Conservation (phyloP, 1,284 basidiomycete genomes). For the Cryptococcus jaspeensis region DNA sequence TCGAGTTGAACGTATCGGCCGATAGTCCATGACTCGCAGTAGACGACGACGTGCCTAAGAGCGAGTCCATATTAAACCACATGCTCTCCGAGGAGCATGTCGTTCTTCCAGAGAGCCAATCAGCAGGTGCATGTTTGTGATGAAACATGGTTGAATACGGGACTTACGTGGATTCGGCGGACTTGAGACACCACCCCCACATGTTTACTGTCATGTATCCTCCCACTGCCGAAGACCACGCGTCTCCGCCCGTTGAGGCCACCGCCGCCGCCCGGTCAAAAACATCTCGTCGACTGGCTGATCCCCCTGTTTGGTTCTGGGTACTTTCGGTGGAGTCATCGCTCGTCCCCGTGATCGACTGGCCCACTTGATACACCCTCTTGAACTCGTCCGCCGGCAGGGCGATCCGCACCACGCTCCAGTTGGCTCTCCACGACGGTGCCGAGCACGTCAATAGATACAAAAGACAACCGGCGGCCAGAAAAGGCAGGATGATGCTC, state of each 20-base stretch:
- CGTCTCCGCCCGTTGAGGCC: not conserved
- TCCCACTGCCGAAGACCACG: not conserved
- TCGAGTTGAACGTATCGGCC: constrained; percentile 15
- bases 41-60: constrained; percentile 4
- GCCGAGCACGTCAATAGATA: constrained; percentile 20
- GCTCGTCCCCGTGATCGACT: not conserved
- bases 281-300: not conserved
- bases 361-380: constrained; percentile 3
- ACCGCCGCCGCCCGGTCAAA: not conserved
- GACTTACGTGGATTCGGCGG: constrained; percentile 8
- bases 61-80: constrained; percentile 21
- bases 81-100: constrained; percentile 19
- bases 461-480: constrained; percentile 12
- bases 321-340: not conserved
- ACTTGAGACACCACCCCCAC: constrained; percentile 33
- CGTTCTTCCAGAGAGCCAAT: constrained; percentile 3
- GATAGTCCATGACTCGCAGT: constrained; percentile 4
- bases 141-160: constrained; percentile 3
- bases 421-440: constrained; percentile 16
- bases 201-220: constrained; percentile 21
- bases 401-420: constrained; percentile 13
- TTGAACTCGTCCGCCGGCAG: constrained; percentile 11
- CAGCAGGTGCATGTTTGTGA: not conserved
- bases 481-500: constrained; percentile 11
- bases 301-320: not conserved